phyloP scores from a whole-genome alignment of 176 grass and related monocot species.

The Paspalum notatum region DNA sequence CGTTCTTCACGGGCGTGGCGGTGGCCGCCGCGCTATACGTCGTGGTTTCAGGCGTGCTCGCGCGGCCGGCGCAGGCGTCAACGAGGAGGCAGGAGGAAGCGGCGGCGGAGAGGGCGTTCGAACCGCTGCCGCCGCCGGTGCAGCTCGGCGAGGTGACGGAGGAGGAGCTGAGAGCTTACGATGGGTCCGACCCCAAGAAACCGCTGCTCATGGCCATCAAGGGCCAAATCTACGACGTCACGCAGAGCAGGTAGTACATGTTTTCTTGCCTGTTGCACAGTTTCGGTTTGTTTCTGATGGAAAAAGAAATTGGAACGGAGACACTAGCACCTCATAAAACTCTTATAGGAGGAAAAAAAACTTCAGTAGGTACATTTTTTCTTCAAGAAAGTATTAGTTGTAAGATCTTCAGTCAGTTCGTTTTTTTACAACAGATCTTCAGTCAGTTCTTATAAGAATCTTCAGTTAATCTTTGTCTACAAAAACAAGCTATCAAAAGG shows the following conservation, averaged over 20 bases:
- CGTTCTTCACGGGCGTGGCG: conserved; percentile 53
- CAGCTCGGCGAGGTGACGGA: conserved; percentile 64
- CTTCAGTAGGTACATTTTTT: background rate
- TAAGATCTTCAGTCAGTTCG: too few species aligned
- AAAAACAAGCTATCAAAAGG: background rate
- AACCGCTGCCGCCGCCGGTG: conserved; percentile 51
- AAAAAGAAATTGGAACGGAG: background rate
- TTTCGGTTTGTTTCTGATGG: background rate
- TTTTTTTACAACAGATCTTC: too few species aligned
- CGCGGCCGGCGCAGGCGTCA: background rate
- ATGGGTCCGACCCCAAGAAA: conserved; percentile 64
- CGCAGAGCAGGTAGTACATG: conserved; percentile 66
- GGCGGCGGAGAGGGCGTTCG: background rate
- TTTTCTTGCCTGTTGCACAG: background rate
- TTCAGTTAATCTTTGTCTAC: background rate
- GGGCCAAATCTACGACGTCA: conserved; percentile 83
- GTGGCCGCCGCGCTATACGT: conserved; percentile 48
- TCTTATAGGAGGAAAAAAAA: background rate
- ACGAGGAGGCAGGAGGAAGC: background rate
- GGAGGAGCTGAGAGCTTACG: conserved; percentile 59
- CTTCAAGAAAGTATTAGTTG: background rate
- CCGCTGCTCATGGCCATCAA: conserved; percentile 86
- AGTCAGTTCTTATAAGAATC: background rate
- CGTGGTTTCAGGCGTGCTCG: conserved; percentile 26
- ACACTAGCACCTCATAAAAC: background rate